Conservation (phyloP, 2,329 filamentous ascomycete species). For the Fusarium longipes region DNA sequence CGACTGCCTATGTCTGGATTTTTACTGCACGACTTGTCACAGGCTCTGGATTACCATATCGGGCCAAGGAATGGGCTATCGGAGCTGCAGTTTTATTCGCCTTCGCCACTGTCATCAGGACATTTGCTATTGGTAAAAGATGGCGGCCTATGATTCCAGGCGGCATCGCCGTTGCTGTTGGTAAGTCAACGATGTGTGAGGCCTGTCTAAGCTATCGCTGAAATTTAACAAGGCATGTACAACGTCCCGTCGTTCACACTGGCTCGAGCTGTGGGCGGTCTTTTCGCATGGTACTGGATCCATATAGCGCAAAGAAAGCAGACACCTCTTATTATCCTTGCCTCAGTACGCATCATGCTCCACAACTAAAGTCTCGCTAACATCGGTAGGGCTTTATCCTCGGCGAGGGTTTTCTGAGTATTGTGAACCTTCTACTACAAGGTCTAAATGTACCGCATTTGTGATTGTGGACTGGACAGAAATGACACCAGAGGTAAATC, state of each 20-base stretch:
- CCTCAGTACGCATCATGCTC: constrained; percentile 64
- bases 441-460: constrained; percentile 81
- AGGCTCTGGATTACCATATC: constrained; percentile 84
- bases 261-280: constrained; percentile 83
- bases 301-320: constrained; percentile 63
- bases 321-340: constrained; percentile 88
- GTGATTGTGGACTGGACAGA: constrained; percentile 47
- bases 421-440: constrained; percentile 86
- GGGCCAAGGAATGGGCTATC: constrained; percentile 83
- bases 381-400: constrained; percentile 79
- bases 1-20: constrained; percentile 96
- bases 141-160: constrained; percentile 87
- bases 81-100: constrained; percentile 81
- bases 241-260: constrained; percentile 97
- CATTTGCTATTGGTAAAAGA: constrained; percentile 62
- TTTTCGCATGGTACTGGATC: constrained; percentile 81
- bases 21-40: constrained; percentile 95
- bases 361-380: constrained; percentile 12
- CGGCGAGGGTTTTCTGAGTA: constrained; percentile 91
- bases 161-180: constrained; percentile 94
- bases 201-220: constrained; percentile 6
- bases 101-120: constrained; percentile 75
- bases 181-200: constrained; percentile 54
- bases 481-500: not conserved
- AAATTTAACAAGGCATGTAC: constrained; percentile 78